A percentile compares a stretch with the other conserved stretches of the same genome.
Conservation (phyloP, 441 rosid species). For the Erysimum cheiri region DNA sequence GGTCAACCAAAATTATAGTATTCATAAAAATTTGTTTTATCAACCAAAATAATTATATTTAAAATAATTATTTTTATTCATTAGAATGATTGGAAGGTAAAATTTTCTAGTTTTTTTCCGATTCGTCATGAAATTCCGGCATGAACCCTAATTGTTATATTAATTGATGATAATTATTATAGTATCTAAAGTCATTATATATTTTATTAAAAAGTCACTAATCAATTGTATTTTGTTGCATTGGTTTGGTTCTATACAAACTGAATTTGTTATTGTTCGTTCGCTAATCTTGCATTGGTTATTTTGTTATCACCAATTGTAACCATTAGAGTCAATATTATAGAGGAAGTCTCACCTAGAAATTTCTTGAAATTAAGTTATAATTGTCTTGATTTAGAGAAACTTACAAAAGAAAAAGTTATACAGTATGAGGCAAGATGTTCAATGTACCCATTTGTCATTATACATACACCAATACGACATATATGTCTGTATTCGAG, state of each 20-base stretch:
- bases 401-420: background rate
- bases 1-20: no score
- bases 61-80: no score
- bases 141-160: no score
- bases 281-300: background rate
- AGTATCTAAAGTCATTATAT: background rate
- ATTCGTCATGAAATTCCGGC: no score
- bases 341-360: background rate
- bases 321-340: constrained; percentile 4
- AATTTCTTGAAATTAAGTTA: constrained; percentile 2
- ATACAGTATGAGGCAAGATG: constrained; percentile 23
- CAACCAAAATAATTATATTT: no score
- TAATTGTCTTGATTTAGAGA: constrained; percentile 7
- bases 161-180: no score
- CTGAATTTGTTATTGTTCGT: background rate
- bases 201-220: background rate
- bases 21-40: no score
- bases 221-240: background rate
- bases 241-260: background rate
- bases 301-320: background rate
- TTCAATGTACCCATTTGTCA: constrained; percentile 37
- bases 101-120: no score
- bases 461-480: constrained; percentile 25
- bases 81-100: no score
- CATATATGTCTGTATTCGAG: constrained; percentile 40